These are phyloP conservation scores for Auriscalpium vulgare DNA, from an alignment of 768 basidiomycete genomes.

Conservation along the genomic window DNA sequence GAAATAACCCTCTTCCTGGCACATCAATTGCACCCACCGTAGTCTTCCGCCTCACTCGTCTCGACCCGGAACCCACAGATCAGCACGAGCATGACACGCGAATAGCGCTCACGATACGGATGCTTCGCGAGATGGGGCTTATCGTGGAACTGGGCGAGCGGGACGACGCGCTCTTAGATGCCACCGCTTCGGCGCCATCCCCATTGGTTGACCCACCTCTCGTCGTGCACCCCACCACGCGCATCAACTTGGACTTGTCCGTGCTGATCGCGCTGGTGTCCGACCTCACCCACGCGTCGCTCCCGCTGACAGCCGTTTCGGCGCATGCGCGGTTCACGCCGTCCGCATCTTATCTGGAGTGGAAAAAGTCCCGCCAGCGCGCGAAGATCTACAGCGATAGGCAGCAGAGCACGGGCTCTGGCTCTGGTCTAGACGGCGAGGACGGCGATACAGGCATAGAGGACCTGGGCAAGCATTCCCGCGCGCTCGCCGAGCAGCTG, in stretches of 20 bases:
- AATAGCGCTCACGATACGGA: conserved; percentile 49
- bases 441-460: neutral
- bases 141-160: conserved; percentile 61
- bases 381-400: conserved; percentile 9
- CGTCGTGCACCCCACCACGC: conserved; percentile 39
- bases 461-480: conserved; percentile 37
- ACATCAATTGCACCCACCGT: conserved; percentile 36
- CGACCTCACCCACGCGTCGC: conserved; percentile 66
- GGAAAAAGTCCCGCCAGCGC: conserved; percentile 37
- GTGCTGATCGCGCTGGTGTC: conserved; percentile 79
- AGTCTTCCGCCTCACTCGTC: conserved; percentile 62
- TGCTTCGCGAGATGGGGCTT: conserved; percentile 54
- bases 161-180: conserved; percentile 15
- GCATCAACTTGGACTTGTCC: conserved; percentile 78
- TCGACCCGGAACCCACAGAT: conserved; percentile 36
- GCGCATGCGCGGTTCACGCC: conserved; percentile 60
- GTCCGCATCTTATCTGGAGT: conserved; percentile 46
- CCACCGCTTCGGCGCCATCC: conserved; percentile 1
- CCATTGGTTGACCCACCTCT: conserved; percentile 4
- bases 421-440: conserved; percentile 16
- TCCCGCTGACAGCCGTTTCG: conserved; percentile 50
- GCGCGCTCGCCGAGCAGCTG: conserved; percentile 64
- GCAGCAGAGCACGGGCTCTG: conserved; percentile 1
- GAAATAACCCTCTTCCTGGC: conserved; percentile 39
- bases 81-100: conserved; percentile 39